Conservation (phyloP, 306 rosid species). For the Acacia crassicarpa region DNA sequence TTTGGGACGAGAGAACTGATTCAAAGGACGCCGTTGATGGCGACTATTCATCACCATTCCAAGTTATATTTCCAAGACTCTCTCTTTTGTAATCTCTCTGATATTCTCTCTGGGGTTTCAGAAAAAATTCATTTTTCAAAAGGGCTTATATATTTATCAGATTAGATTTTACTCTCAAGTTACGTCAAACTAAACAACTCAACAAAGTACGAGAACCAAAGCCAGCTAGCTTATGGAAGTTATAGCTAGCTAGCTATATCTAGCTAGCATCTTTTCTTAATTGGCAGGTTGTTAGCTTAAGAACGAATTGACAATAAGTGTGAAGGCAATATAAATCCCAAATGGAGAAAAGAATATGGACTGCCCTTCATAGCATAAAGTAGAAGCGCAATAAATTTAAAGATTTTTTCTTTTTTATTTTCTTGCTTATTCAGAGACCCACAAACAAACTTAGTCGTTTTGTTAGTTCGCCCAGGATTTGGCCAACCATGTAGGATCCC, state of each 20-base stretch:
- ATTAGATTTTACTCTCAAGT: neutral
- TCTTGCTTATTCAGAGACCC: neutral
- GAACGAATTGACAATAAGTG: conserved; percentile 37
- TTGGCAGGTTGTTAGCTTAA: conserved; percentile 20
- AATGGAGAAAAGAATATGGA: conserved; percentile 41
- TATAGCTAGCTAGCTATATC: neutral
- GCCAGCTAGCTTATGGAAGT: neutral
- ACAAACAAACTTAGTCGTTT: conserved; percentile 32
- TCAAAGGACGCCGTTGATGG: conserved; percentile 89
- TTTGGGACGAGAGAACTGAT: conserved; percentile 84
- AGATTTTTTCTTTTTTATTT: neutral
- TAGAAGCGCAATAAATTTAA: conserved; percentile 34
- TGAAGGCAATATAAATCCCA: conserved; percentile 38
- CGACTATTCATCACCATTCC: conserved; percentile 85
- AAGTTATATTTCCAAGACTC: conserved; percentile 56
- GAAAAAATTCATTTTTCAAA: neutral
- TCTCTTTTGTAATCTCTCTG: neutral
- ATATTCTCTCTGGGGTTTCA: neutral
- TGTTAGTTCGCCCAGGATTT: conserved; percentile 58
- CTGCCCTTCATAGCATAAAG: conserved; percentile 31
- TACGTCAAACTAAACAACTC: neutral
- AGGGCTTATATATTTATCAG: neutral
- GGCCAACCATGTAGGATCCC: too few relatives aligned
- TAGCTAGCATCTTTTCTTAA: conserved; percentile 29
- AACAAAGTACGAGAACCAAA: neutral